These are phyloP conservation scores for Coniferiporia sulphurascens DNA, from an alignment of 1,284 basidiomycete genomes.

Conservation along the genomic window DNA sequence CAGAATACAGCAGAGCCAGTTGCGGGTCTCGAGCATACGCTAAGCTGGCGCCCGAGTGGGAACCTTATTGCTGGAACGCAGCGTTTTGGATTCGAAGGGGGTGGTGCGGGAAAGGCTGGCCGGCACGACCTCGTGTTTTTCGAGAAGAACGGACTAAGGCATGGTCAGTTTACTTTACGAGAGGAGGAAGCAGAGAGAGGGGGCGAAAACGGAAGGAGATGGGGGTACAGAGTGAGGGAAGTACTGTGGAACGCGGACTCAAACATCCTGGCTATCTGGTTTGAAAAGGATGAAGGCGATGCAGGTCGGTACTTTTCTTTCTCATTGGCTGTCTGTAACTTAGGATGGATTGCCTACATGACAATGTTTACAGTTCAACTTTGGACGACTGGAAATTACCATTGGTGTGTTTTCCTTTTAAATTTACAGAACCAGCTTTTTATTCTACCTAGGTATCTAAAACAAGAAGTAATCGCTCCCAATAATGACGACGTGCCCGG, in stretches of 20 bases:
- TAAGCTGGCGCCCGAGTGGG: slow-evolving; percentile 89
- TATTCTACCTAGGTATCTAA: slow-evolving; percentile 66
- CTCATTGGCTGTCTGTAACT: no score
- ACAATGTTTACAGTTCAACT: slow-evolving; percentile 65
- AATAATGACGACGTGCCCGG: slow-evolving; percentile 27
- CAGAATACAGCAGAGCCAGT: slow-evolving; percentile 85
- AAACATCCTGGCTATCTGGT: slow-evolving; percentile 80
- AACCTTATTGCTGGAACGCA: slow-evolving; percentile 83
- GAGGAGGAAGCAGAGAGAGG: slow-evolving; percentile 36
- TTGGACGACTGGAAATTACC: slow-evolving; percentile 94
- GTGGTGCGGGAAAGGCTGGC: slow-evolving; percentile 61
- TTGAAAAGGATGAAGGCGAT: slow-evolving; percentile 65
- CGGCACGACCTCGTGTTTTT: slow-evolving; percentile 92
- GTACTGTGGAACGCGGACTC: slow-evolving; percentile 90
- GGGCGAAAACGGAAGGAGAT: slow-evolving; percentile 31
- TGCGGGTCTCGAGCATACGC: slow-evolving; percentile 73
- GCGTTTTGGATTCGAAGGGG: slow-evolving; percentile 71
- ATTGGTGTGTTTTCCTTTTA: slow-evolving; percentile 56
- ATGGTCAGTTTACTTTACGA: slow-evolving; percentile 83
- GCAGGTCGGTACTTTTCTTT: slow-evolving; percentile 47
- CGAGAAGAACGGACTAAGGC: slow-evolving; percentile 89
- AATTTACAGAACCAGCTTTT: slow-evolving; percentile 15
- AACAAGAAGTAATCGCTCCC: slow-evolving; percentile 73
- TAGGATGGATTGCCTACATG: slow-evolving; percentile 2
- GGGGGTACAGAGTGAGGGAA: slow-evolving; percentile 70